These are phyloP conservation scores for Ceratonia siliqua DNA, from an alignment of 306 rosid species.

Conservation along the genomic window DNA sequence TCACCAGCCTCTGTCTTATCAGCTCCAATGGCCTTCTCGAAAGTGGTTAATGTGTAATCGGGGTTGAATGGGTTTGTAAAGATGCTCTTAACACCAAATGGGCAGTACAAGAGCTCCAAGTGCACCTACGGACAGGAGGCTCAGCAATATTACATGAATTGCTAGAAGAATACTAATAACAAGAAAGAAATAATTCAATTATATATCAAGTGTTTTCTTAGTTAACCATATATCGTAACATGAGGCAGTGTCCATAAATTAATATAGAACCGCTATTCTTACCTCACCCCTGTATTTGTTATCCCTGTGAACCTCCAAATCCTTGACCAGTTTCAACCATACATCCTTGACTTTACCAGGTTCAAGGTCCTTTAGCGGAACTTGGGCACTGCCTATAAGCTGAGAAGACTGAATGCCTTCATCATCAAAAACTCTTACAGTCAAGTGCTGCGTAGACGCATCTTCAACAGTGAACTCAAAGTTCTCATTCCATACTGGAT, in stretches of 20 bases:
- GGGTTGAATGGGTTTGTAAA: conserved; percentile 55
- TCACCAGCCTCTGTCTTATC: conserved; percentile 34
- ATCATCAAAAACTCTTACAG: conserved; percentile 77
- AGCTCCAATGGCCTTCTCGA: conserved; percentile 61
- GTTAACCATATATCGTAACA: neutral
- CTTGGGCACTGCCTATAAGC: conserved; percentile 75
- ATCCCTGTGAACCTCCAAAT: conserved; percentile 80
- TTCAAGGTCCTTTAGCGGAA: conserved; percentile 67
- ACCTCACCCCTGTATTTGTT: conserved; percentile 88
- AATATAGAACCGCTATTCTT: conserved; percentile 17
- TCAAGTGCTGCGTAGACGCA: conserved; percentile 74
- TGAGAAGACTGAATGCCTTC: conserved; percentile 86
- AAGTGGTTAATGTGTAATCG: conserved; percentile 59
- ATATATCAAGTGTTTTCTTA: neutral
- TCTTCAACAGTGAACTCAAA: conserved; percentile 82
- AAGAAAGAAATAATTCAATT: neutral
- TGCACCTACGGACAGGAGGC: conserved; percentile 60
- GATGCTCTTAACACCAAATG: conserved; percentile 56
- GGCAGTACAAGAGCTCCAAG: conserved; percentile 89
- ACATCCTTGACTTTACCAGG: conserved; percentile 85
- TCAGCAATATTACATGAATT: neutral
- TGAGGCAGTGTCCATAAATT: neutral
- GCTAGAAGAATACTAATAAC: neutral
- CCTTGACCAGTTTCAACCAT: conserved; percentile 87
- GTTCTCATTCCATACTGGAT: conserved; percentile 95